Percentiles rank a stretch among this genome's conserved stretches.
phyloP scores from a whole-genome alignment of 345 rosid species.

The Pelargonium nanum region DNA sequence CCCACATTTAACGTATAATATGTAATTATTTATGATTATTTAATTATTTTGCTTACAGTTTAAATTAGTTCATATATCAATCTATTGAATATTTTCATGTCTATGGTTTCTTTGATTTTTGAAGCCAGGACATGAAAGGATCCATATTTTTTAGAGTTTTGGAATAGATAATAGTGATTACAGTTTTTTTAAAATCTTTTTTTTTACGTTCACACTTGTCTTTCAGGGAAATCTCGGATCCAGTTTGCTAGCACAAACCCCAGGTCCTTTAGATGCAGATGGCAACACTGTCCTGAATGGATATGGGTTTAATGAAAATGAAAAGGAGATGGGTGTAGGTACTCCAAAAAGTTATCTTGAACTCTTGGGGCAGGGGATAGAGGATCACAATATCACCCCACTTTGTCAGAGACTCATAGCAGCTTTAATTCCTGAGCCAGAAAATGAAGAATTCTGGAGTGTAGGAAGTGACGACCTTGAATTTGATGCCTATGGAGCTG shows the following conservation, averaged over 20 bases:
- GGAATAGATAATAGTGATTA: background rate
- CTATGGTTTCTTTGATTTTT: too few species aligned
- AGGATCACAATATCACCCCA: constrained; percentile 35
- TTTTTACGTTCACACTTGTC: background rate
- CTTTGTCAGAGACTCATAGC: constrained; percentile 76
- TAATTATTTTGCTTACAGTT: too few species aligned
- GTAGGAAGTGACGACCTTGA: constrained; percentile 38
- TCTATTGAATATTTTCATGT: too few species aligned
- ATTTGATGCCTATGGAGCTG: constrained; percentile 43
- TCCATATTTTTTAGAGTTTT: background rate
- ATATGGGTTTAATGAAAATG: constrained; percentile 25
- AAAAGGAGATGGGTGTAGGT: constrained; percentile 17
- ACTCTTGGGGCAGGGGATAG: constrained; percentile 15
- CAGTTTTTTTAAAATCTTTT: constrained; percentile 1
- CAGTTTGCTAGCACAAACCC: constrained; percentile 13
- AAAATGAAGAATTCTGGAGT: constrained; percentile 24
- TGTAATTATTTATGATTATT: too few species aligned
- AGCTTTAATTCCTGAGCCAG: constrained; percentile 67
- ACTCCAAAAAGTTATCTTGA: constrained; percentile 20
- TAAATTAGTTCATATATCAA: too few species aligned
- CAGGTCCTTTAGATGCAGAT: constrained; percentile 18
- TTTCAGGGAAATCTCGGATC: constrained; percentile 36
- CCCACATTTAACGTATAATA: too few species aligned
- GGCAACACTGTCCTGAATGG: constrained; percentile 18
- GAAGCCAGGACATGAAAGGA: background rate